A percentile compares a stretch with the other conserved stretches of the same genome.
phyloP scores from a whole-genome alignment of 495 filamentous ascomycete species.

The Hypomontagnella monticulosa region DNA sequence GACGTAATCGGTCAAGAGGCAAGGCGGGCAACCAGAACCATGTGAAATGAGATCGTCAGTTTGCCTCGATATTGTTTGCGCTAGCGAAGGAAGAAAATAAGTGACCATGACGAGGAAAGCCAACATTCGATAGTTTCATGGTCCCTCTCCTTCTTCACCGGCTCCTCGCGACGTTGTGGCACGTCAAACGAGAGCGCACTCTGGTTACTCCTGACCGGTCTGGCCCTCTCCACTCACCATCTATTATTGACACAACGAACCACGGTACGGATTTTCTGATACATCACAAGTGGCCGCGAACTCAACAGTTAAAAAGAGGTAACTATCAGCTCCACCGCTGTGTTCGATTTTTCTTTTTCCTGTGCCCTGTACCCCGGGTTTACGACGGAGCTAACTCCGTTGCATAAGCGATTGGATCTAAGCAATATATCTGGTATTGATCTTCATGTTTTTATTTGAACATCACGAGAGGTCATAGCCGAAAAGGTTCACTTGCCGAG shows the following conservation, averaged over 20 bases:
- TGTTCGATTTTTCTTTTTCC: slow-evolving; percentile 1
- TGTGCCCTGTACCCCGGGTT: slow-evolving; percentile 11
- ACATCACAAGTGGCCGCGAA: slow-evolving; percentile 11
- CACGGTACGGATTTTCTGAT: slow-evolving; percentile 9
- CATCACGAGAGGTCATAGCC: background rate
- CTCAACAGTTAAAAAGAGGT: background rate
- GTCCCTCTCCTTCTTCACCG: slow-evolving; percentile 24
- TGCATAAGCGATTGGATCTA: slow-evolving; percentile 18
- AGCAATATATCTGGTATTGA: background rate
- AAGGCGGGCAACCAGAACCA: slow-evolving; percentile 14
- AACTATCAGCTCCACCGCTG: background rate
- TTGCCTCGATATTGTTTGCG: slow-evolving; percentile 32
- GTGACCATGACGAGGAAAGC: background rate
- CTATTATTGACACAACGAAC: slow-evolving; percentile 7
- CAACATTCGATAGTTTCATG: background rate
- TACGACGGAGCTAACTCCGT: slow-evolving; percentile 4
- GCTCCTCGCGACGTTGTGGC: slow-evolving; percentile 24
- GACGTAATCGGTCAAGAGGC: slow-evolving; percentile 21
- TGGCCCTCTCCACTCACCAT: slow-evolving; percentile 3
- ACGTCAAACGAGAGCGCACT: slow-evolving; percentile 21
- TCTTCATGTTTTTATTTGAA: slow-evolving; percentile 7
- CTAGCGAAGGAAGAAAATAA: slow-evolving; percentile 8
- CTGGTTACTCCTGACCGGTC: slow-evolving; percentile 30
- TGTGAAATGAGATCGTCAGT: slow-evolving; percentile 17
- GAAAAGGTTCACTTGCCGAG: background rate